Evolutionary conservation across 2,329 filamentous ascomycete species (phyloP).

Genomic region (Monilinia aucupariae): DNA sequence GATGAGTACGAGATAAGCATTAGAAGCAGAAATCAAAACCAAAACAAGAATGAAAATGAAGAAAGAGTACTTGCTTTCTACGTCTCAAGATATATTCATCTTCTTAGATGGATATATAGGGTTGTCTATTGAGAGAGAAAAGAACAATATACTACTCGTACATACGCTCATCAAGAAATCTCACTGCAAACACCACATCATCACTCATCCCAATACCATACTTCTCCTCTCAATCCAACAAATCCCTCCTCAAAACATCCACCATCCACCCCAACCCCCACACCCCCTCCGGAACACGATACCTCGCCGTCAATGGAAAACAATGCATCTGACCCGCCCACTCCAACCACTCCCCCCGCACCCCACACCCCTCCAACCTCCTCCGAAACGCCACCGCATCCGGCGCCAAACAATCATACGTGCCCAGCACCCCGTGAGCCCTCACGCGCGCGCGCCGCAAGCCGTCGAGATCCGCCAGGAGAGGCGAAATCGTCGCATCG

Average conservation of each 20-base stretch:
- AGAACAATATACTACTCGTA: too few relatives aligned
- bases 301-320: slow-evolving; percentile 18
- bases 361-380: slow-evolving; percentile 18
- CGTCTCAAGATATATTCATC: too few relatives aligned
- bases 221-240: too few relatives aligned
- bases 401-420: slow-evolving; percentile 21
- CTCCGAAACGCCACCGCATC: slow-evolving; percentile 23
- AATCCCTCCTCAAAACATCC: slow-evolving; percentile 6
- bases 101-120: too few relatives aligned
- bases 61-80: too few relatives aligned
- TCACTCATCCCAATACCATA: not conserved
- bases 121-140: too few relatives aligned
- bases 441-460: slow-evolving; percentile 22
- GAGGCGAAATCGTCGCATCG: slow-evolving; percentile 23
- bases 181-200: not conserved
- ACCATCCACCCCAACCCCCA: slow-evolving; percentile 11
- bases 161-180: not conserved
- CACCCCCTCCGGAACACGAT: slow-evolving; percentile 4
- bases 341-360: slow-evolving; percentile 24
- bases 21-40: too few relatives aligned
- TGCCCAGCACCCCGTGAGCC: slow-evolving; percentile 24
- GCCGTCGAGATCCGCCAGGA: slow-evolving; percentile 21
- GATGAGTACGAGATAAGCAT: too few relatives aligned
- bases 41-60: too few relatives aligned
- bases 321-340: slow-evolving; percentile 29